These are phyloP conservation scores for Termitomyces sp. DNA, from an alignment of 768 basidiomycete species.

Conservation along the genomic window DNA sequence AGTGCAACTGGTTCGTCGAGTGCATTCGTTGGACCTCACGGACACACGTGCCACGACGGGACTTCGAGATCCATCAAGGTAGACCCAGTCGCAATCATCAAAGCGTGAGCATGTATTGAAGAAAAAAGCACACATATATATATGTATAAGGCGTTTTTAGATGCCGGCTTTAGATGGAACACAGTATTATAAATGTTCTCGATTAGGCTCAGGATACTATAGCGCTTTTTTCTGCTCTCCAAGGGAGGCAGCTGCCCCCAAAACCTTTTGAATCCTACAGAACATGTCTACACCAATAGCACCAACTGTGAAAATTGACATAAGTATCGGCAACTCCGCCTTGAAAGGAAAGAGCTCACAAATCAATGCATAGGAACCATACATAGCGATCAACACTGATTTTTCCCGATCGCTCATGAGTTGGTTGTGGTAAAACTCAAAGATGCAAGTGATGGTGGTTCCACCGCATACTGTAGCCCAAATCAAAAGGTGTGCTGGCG, in stretches of 20 bases:
- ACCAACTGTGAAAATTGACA: slow-evolving; percentile 6
- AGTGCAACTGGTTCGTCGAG: too few species aligned
- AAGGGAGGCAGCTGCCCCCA: slow-evolving; percentile 5
- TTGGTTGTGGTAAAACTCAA: slow-evolving; percentile 16
- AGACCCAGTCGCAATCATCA: neutral
- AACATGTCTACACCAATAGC: slow-evolving; percentile 17
- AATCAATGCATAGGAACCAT: slow-evolving; percentile 14
- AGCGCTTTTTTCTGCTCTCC: slow-evolving; percentile 2
- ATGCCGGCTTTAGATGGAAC: neutral
- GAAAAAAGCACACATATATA: neutral
- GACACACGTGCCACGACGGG: neutral
- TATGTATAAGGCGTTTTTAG: neutral
- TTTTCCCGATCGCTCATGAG: slow-evolving; percentile 16
- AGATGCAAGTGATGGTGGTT: slow-evolving; percentile 17
- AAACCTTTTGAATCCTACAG: slow-evolving; percentile 13
- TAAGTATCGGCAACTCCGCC: neutral
- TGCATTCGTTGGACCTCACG: too few species aligned
- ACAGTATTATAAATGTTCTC: neutral
- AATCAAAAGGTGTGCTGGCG: slow-evolving; percentile 14
- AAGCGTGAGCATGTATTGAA: neutral
- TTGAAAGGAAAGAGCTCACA: slow-evolving; percentile 5
- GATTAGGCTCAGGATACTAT: neutral
- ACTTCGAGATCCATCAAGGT: too few species aligned
- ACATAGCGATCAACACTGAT: slow-evolving; percentile 12
- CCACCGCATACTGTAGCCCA: slow-evolving; percentile 15